phyloP scores from a whole-genome alignment of 2,329 filamentous ascomycete species.

The Cladosporium oxysporum region DNA sequence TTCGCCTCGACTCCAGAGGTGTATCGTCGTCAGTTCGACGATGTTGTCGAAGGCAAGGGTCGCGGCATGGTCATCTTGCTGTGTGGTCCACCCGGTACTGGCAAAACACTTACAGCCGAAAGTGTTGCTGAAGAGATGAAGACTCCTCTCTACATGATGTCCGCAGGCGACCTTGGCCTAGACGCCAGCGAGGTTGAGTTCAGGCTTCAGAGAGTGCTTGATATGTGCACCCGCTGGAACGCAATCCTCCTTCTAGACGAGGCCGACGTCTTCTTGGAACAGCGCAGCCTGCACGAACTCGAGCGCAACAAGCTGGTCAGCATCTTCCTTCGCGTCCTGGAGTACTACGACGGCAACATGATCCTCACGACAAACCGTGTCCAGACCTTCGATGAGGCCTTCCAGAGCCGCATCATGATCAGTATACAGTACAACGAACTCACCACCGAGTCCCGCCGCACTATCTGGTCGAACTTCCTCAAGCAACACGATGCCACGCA shows the following conservation, averaged over 20 bases:
- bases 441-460: conserved; percentile 37
- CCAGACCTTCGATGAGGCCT: conserved; percentile 47
- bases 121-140: conserved; percentile 34
- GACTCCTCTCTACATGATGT: conserved; percentile 53
- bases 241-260: too few species aligned
- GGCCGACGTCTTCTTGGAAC: conserved; percentile 26
- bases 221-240: too few species aligned
- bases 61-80: conserved; percentile 55
- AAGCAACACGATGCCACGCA: conserved; percentile 31
- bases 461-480: conserved; percentile 51
- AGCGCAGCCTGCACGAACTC: conserved; percentile 43
- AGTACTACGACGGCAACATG: conserved; percentile 42
- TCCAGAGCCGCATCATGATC: conserved; percentile 51
- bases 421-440: conserved; percentile 46
- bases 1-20: conserved; percentile 48
- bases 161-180: conserved; percentile 52
- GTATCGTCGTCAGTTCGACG: conserved; percentile 47
- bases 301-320: conserved; percentile 50
- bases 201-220: too few species aligned
- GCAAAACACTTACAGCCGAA: conserved; percentile 53
- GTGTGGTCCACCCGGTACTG: conserved; percentile 52
- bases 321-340: conserved; percentile 42
- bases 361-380: conserved; percentile 51
- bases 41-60: conserved; percentile 56
- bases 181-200: conserved; percentile 32